A percentile compares a stretch with the other conserved stretches of the same genome.
phyloP scores from a whole-genome alignment of 306 rosid genomes.

The Acacia confusa region DNA sequence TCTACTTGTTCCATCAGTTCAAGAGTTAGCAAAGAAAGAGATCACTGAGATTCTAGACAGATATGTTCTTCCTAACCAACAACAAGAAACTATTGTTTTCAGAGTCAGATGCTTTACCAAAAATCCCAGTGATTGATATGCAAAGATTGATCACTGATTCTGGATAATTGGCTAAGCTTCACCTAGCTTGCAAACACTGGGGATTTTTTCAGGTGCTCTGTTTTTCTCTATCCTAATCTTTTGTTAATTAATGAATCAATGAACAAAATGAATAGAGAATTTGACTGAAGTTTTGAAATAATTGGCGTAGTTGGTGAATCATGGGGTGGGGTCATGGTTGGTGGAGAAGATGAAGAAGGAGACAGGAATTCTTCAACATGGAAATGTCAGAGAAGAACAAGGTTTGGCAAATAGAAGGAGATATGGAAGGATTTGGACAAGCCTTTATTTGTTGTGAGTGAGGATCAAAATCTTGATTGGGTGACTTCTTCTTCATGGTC shows the following conservation, averaged over 20 bases:
- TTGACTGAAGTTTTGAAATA: background rate
- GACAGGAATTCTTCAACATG: constrained; percentile 45
- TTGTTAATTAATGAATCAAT: background rate
- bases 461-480: constrained; percentile 54
- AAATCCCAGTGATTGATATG: constrained; percentile 42
- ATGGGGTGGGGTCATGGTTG: constrained; percentile 44
- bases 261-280: background rate
- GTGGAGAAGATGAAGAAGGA: constrained; percentile 48
- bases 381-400: constrained; percentile 53
- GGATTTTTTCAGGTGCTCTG: constrained; percentile 40
- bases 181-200: constrained; percentile 37
- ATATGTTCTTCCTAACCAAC: constrained; percentile 30
- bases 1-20: constrained; percentile 43
- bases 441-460: constrained; percentile 45
- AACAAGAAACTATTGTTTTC: background rate
- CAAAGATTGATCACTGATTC: constrained; percentile 18
- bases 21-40: constrained; percentile 28
- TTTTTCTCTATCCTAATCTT: background rate
- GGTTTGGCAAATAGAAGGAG: constrained; percentile 47
- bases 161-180: constrained; percentile 32
- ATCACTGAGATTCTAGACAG: constrained; percentile 27
- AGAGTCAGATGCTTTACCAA: background rate
- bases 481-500: constrained; percentile 39
- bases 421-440: constrained; percentile 73
- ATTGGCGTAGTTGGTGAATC: constrained; percentile 52